Percentiles rank a stretch among this genome's conserved stretches.
phyloP scores from a whole-genome alignment of 176 grass and related monocot species.

The Zoysia pacifica region DNA sequence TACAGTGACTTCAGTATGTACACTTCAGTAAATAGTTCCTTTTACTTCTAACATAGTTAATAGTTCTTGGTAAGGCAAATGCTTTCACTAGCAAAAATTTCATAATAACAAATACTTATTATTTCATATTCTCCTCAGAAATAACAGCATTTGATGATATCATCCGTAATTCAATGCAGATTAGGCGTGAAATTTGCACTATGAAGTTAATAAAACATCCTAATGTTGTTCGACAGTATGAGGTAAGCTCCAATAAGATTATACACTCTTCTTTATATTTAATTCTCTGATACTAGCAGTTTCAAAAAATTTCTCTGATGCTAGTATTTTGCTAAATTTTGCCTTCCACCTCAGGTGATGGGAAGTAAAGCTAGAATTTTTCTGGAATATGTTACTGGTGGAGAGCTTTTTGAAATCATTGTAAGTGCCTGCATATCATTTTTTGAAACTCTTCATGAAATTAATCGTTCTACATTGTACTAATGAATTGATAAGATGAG shows the following conservation, averaged over 20 bases:
- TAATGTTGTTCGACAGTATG: slow-evolving; percentile 86
- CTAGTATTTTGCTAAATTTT: slow-evolving; percentile 22
- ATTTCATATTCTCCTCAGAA: not conserved
- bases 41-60: not conserved
- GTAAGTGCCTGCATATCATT: slow-evolving; percentile 55
- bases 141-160: slow-evolving; percentile 34
- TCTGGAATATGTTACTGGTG: slow-evolving; percentile 91
- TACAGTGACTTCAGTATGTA: slow-evolving; percentile 3
- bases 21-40: slow-evolving; percentile 26
- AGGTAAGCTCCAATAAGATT: slow-evolving; percentile 53
- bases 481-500: slow-evolving; percentile 14
- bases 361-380: slow-evolving; percentile 98
- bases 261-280: slow-evolving; percentile 17
- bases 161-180: slow-evolving; percentile 63
- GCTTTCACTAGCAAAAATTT: not conserved
- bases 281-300: not conserved
- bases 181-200: slow-evolving; percentile 90
- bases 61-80: not conserved
- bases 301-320: not conserved
- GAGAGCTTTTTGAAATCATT: slow-evolving; percentile 99
- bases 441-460: slow-evolving; percentile 1
- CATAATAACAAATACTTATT: no score
- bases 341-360: slow-evolving; percentile 73
- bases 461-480: not conserved
- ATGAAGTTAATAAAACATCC: slow-evolving; percentile 99